phyloP scores from a whole-genome alignment of 768 basidiomycete genomes.

The Gymnopilus junonius region DNA sequence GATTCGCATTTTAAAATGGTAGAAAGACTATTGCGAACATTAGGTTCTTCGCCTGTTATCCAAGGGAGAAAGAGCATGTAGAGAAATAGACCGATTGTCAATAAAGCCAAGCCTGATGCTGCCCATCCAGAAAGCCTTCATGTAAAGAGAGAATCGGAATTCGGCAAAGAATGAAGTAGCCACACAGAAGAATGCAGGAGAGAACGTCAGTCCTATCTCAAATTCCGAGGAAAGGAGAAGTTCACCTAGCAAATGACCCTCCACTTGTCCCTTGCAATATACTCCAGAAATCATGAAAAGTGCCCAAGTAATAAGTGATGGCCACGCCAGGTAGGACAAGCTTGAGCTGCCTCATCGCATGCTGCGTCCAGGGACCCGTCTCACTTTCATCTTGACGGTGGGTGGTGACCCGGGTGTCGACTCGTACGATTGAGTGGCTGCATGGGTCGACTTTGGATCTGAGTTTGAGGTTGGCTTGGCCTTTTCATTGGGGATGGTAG shows the following conservation, averaged over 20 bases:
- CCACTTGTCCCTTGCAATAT: constrained; percentile 38
- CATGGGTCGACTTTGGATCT: neutral
- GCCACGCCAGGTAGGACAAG: constrained; percentile 73
- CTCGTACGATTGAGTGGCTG: neutral
- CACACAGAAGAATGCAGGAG: constrained; percentile 12
- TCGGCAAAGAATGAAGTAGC: too few species aligned
- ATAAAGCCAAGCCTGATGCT: constrained; percentile 56
- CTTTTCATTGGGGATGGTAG: neutral
- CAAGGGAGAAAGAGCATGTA: constrained; percentile 74
- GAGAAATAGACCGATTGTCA: constrained; percentile 73
- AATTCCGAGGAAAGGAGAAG: constrained; percentile 32
- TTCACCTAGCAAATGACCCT: constrained; percentile 50
- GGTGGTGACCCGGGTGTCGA: neutral
- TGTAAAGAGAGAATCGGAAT: too few species aligned
- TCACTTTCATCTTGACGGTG: constrained; percentile 15
- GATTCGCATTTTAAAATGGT: neutral
- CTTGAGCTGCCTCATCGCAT: constrained; percentile 73
- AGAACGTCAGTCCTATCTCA: neutral
- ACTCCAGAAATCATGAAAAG: constrained; percentile 52
- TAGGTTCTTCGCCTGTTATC: constrained; percentile 67
- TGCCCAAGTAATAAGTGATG: constrained; percentile 65
- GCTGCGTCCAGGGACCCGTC: constrained; percentile 39
- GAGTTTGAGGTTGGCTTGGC: neutral
- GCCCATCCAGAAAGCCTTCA: constrained; percentile 57
- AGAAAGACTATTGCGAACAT: constrained; percentile 51